A percentile compares a stretch with the other conserved stretches of the same genome.
Evolutionary conservation across 2,329 filamentous ascomycete species (phyloP).

Genomic region (Neofusicoccum sp.): DNA sequence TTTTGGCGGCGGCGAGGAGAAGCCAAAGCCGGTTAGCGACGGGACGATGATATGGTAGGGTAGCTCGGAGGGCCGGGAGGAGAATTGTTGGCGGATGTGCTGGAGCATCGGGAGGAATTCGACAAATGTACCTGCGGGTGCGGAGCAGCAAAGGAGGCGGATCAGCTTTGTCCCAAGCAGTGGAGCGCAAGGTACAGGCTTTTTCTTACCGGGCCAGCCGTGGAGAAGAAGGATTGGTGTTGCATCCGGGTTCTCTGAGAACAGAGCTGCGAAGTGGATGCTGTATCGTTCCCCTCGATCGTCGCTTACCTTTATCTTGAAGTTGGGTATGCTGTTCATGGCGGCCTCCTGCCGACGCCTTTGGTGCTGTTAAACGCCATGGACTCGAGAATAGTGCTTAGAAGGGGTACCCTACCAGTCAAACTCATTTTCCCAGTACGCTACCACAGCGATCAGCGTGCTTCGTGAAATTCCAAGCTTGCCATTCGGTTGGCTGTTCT

Average conservation of each 20-base stretch:
- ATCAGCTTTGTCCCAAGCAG: slow-evolving; percentile 33
- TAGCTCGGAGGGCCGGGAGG: slow-evolving; percentile 48
- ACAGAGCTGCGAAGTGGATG: slow-evolving; percentile 59
- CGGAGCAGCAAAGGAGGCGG: no score
- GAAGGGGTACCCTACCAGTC: slow-evolving; percentile 32
- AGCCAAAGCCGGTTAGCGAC: slow-evolving; percentile 58
- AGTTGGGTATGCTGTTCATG: slow-evolving; percentile 59
- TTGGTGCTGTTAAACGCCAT: neutral
- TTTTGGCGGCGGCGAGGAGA: slow-evolving; percentile 50
- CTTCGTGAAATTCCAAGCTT: slow-evolving; percentile 34
- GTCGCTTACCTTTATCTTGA: slow-evolving; percentile 48
- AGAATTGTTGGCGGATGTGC: slow-evolving; percentile 51
- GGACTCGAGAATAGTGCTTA: neutral
- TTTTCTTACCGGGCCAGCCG: slow-evolving; percentile 61
- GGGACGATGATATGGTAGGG: slow-evolving; percentile 63
- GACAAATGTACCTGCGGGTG: slow-evolving; percentile 44
- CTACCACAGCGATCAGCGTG: slow-evolving; percentile 38
- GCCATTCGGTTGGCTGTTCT: slow-evolving; percentile 27
- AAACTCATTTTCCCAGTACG: slow-evolving; percentile 43
- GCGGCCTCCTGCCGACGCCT: slow-evolving; percentile 33
- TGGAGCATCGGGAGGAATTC: slow-evolving; percentile 60
- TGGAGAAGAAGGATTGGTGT: slow-evolving; percentile 57
- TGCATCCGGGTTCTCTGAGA: slow-evolving; percentile 56
- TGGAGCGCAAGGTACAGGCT: no score
- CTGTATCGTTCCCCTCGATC: slow-evolving; percentile 39